These are phyloP conservation scores for Psilocybe azurescens DNA, from an alignment of 768 basidiomycete species.

Conservation along the genomic window DNA sequence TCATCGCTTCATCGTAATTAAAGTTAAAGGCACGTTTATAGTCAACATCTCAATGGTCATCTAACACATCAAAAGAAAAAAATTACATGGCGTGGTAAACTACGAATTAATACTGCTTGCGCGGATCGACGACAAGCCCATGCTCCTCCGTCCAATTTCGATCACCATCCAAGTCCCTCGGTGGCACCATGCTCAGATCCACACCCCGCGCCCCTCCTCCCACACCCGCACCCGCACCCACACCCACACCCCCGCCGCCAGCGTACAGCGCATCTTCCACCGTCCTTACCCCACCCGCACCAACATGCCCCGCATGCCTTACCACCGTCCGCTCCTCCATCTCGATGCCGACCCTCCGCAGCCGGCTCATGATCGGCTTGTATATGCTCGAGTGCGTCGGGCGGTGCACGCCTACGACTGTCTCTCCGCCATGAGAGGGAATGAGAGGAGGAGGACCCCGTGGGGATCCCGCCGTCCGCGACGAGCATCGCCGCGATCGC, in stretches of 20 bases:
- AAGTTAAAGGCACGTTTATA: too few relatives aligned
- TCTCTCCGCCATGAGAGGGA: not conserved
- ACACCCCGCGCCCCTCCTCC: not conserved
- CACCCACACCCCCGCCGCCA: slow-evolving; percentile 1
- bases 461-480: slow-evolving; percentile 57
- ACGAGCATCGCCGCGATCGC: slow-evolving; percentile 80
- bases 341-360: slow-evolving; percentile 58
- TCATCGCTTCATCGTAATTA: too few relatives aligned
- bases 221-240: slow-evolving; percentile 1
- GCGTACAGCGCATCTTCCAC: slow-evolving; percentile 16
- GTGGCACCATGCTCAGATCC: not conserved
- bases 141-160: slow-evolving; percentile 21
- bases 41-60: not conserved
- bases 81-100: not conserved
- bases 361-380: slow-evolving; percentile 59
- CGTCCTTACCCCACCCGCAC: slow-evolving; percentile 4
- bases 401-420: slow-evolving; percentile 66
- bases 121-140: slow-evolving; percentile 11
- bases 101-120: not conserved
- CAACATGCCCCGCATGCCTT: not conserved
- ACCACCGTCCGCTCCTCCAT: slow-evolving; percentile 44
- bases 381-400: slow-evolving; percentile 70
- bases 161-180: slow-evolving; percentile 23
- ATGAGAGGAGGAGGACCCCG: too few relatives aligned
- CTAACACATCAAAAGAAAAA: not conserved